Evolutionary conservation across 805 yeast species (phyloP), one percentile per base, ranked within the genome.

Genomic region (Clavispora asparagi): DNA sequence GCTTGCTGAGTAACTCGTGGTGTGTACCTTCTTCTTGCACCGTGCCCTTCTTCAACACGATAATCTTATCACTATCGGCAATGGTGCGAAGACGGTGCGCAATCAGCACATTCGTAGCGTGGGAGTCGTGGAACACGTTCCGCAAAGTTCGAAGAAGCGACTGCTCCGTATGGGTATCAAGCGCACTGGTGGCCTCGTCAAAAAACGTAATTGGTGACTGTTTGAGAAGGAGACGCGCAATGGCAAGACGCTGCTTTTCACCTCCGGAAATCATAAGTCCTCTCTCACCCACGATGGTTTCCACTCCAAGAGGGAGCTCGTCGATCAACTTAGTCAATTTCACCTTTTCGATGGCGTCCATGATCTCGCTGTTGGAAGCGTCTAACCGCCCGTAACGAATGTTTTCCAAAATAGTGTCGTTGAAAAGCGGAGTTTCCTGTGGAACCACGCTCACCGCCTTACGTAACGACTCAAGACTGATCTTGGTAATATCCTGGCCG

Each of bases 251-350:
- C 67, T 94, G 99, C 63, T 94, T 91, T 63, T 94, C 99, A 50
- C 99, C 99, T n/a, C 99, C 99, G 25, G 97, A 89, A 40, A 94
- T 91, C 99, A 94, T 94, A 77, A 94, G 77, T n/a, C 99, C 99
- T 60, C 95, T 74, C 64, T 94, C 99, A 41, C 99, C 99, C 14
- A 94, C 99, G 47, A 87, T 73, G 0, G 98, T 94, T 27, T 85
- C 72, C 36, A 78, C 71, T 1, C 97, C 97, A 12, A 87, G 86
- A 0, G 99, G 98, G 40, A 94, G 66, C 39, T 83, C 87, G 6
- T 63, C 55, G 13, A 92, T 74, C 40, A 92, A 68, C 23, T 67
- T 63, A 50, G 78, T 78, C 50, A 92, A 72, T 56, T 86, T 83
- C 4, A 96, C 96, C 56, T 80, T 78, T 35, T 71, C 63, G 13